Percentiles rank a stretch among this genome's conserved stretches.
Evolutionary conservation across 305 asterid species (phyloP).

Genomic region (Fraxinus ornus): DNA sequence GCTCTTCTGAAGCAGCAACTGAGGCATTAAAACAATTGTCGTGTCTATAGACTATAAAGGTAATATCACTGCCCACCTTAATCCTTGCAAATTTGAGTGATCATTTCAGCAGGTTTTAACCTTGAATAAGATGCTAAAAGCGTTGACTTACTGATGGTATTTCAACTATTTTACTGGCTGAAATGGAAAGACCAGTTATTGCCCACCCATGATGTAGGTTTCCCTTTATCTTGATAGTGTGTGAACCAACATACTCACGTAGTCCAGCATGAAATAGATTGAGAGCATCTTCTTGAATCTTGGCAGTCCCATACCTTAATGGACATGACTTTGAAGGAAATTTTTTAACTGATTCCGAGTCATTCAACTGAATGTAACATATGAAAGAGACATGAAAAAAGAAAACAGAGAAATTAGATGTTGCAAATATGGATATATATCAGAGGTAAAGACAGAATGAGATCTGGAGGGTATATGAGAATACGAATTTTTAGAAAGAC

Average conservation of each 20-base stretch:
- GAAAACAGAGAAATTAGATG: slow-evolving; percentile 1
- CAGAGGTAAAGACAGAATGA: not conserved
- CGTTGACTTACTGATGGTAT: slow-evolving; percentile 71
- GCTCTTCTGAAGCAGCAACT: not conserved
- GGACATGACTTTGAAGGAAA: slow-evolving; percentile 92
- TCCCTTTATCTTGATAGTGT: slow-evolving; percentile 39
- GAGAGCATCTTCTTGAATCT: slow-evolving; percentile 86
- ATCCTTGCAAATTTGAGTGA: slow-evolving; percentile 13
- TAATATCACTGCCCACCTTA: slow-evolving; percentile 2
- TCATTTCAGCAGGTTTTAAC: slow-evolving; percentile 18
- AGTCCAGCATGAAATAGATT: slow-evolving; percentile 75
- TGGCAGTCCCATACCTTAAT: slow-evolving; percentile 70
- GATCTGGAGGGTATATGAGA: slow-evolving; percentile 12
- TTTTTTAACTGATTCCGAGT: slow-evolving; percentile 64
- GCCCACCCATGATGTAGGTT: slow-evolving; percentile 65
- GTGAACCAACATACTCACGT: slow-evolving; percentile 71
- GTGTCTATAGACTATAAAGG: slow-evolving; percentile 10
- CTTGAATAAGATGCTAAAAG: slow-evolving; percentile 9
- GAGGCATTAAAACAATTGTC: not conserved
- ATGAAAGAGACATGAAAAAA: slow-evolving; percentile 3
- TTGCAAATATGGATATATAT: not conserved
- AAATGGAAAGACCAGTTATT: slow-evolving; percentile 79
- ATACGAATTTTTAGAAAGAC: slow-evolving; percentile 7
- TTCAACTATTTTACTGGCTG: slow-evolving; percentile 79
- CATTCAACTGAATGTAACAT: slow-evolving; percentile 49